Evolutionary conservation across 1,139 yeast species (phyloP).

Genomic region (Hyphopichia wangnamkhiaoensis): DNA sequence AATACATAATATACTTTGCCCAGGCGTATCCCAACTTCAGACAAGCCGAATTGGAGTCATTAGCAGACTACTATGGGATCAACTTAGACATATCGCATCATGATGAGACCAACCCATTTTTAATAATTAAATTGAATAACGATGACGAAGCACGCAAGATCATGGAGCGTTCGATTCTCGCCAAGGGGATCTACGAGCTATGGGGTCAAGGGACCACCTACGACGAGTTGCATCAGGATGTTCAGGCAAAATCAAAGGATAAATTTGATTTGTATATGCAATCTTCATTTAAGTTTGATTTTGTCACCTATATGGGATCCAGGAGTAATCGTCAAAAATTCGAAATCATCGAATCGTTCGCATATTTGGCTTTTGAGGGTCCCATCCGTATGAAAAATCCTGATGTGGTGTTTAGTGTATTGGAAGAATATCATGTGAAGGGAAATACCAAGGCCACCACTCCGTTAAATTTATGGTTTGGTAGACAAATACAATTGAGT

Average conservation of each 20-base stretch:
- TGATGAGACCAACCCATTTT: slow-evolving; percentile 64
- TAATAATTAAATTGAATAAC: slow-evolving; percentile 60
- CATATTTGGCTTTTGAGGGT: slow-evolving; percentile 72
- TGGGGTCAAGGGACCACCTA: slow-evolving; percentile 72
- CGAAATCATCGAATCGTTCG: slow-evolving; percentile 68
- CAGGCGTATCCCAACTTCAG: slow-evolving; percentile 83
- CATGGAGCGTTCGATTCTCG: slow-evolving; percentile 66
- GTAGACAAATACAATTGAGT: slow-evolving; percentile 67
- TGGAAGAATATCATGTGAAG: slow-evolving; percentile 66
- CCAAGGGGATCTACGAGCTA: slow-evolving; percentile 78
- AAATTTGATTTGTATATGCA: slow-evolving; percentile 34
- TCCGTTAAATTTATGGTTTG: slow-evolving; percentile 70
- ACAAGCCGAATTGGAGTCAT: slow-evolving; percentile 77
- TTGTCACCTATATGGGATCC: slow-evolving; percentile 73
- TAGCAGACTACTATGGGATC: slow-evolving; percentile 66
- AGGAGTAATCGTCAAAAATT: slow-evolving; percentile 56
- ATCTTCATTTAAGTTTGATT: slow-evolving; percentile 76
- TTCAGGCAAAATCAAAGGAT: slow-evolving; percentile 34
- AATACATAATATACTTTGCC: slow-evolving; percentile 77
- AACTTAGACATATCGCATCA: slow-evolving; percentile 62
- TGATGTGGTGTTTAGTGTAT: slow-evolving; percentile 65
- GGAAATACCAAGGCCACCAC: slow-evolving; percentile 52
- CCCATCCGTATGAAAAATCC: slow-evolving; percentile 78
- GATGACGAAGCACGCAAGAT: slow-evolving; percentile 70
- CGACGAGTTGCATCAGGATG: slow-evolving; percentile 58